Evolutionary conservation across 805 yeast genomes (phyloP).

Genomic region (Barnettozyma populi): DNA sequence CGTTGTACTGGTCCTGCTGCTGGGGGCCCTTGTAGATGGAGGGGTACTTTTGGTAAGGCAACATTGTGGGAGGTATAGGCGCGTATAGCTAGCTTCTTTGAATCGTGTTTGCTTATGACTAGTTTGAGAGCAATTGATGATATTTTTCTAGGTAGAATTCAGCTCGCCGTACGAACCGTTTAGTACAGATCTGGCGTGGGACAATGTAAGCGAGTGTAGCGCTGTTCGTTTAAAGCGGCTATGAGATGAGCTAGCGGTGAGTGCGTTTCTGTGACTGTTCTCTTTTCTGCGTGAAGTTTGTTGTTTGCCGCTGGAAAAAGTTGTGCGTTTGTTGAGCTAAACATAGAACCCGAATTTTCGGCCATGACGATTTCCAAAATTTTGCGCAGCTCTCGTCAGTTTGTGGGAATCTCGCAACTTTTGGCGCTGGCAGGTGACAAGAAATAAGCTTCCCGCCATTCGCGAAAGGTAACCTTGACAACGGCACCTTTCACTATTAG

Average conservation of each 20-base stretch:
- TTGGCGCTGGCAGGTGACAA: no score
- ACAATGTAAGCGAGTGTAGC: background rate
- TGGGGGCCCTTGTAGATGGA: slow-evolving; percentile 13
- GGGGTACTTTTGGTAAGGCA: slow-evolving; percentile 22
- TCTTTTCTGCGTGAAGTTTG: no score
- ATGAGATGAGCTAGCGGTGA: no score
- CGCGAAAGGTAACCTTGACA: background rate
- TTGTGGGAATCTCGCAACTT: background rate
- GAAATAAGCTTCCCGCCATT: no score
- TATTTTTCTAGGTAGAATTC: no score
- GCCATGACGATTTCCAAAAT: no score
- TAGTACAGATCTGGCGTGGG: background rate
- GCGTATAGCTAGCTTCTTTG: background rate
- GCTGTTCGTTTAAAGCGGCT: background rate
- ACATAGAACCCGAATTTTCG: no score
- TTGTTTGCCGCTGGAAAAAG: background rate
- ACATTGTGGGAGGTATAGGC: slow-evolving; percentile 3
- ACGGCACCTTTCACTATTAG: background rate
- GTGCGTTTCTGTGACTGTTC: background rate
- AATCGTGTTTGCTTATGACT: background rate
- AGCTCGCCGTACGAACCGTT: no score
- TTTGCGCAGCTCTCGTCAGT: background rate
- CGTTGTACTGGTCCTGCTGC: slow-evolving; percentile 9
- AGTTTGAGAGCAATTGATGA: background rate
- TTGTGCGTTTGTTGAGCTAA: no score